Conservation (phyloP, 164 flowering plant genomes). For the Piper betle region DNA sequence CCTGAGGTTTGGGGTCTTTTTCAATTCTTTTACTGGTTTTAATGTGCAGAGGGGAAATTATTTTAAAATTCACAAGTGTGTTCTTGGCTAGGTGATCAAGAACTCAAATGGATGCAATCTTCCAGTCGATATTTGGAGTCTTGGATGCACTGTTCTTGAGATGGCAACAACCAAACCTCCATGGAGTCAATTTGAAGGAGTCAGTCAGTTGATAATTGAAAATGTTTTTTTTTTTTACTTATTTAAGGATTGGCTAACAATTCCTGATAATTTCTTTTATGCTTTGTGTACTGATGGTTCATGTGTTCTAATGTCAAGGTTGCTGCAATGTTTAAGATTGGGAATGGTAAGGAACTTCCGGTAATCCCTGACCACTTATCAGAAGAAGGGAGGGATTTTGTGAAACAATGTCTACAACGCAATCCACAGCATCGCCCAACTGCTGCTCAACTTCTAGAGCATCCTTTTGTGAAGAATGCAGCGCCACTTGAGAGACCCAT, state of each 20-base stretch:
- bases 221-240: not conserved
- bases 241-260: not conserved
- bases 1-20: conserved; percentile 55
- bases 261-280: not conserved
- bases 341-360: conserved; percentile 91
- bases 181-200: conserved; percentile 88
- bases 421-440: conserved; percentile 70
- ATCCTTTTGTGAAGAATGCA: conserved; percentile 76
- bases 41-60: not conserved
- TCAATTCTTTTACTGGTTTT: not conserved
- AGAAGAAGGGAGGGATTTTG: conserved; percentile 83
- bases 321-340: conserved; percentile 92
- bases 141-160: conserved; percentile 89
- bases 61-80: conserved; percentile 1
- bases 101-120: conserved; percentile 69
- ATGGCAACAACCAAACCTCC: conserved; percentile 95
- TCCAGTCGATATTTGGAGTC: conserved; percentile 91
- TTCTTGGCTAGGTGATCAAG: conserved; percentile 45
- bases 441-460: conserved; percentile 79
- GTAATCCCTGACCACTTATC: conserved; percentile 78
- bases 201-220: conserved; percentile 16
- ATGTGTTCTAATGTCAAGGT: conserved; percentile 33
- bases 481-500: conserved; percentile 48
- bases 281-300: conserved; percentile 4
- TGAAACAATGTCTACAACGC: conserved; percentile 67